Evolutionary conservation across 2,329 filamentous ascomycete species (phyloP).

Genomic region (Alternaria panax): DNA sequence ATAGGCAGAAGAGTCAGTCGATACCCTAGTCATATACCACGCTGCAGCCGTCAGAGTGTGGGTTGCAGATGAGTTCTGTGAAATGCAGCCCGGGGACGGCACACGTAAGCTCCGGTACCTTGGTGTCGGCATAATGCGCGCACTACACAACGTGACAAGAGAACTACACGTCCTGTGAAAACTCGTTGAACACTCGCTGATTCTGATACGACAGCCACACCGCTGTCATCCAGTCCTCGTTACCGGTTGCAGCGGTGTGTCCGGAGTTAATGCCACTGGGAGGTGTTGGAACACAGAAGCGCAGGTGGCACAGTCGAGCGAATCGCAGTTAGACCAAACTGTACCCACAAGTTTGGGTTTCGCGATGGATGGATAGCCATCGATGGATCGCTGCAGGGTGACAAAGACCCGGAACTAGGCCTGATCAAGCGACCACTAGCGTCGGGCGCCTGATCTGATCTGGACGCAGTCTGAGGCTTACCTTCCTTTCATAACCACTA

Average conservation of each 20-base stretch:
- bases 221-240: not conserved
- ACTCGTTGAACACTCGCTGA: not conserved
- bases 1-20: not conserved
- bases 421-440: not conserved
- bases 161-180: not conserved
- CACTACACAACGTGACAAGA: not conserved
- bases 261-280: not conserved
- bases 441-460: not conserved
- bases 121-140: not conserved
- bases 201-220: not conserved
- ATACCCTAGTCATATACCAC: not conserved
- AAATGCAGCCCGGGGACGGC: not conserved
- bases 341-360: not conserved
- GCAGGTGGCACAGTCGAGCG: not conserved
- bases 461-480: not conserved
- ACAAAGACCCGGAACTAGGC: not conserved
- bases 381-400: constrained; percentile 8
- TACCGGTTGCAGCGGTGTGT: not conserved
- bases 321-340: not conserved
- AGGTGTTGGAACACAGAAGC: not conserved
- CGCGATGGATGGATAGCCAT: not conserved
- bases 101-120: not conserved
- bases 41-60: not conserved
- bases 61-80: not conserved
- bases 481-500: not conserved